These are phyloP conservation scores for Rhizomucor pusillus DNA, from an alignment of 371 early-diverging fungal species.

Conservation along the genomic window DNA sequence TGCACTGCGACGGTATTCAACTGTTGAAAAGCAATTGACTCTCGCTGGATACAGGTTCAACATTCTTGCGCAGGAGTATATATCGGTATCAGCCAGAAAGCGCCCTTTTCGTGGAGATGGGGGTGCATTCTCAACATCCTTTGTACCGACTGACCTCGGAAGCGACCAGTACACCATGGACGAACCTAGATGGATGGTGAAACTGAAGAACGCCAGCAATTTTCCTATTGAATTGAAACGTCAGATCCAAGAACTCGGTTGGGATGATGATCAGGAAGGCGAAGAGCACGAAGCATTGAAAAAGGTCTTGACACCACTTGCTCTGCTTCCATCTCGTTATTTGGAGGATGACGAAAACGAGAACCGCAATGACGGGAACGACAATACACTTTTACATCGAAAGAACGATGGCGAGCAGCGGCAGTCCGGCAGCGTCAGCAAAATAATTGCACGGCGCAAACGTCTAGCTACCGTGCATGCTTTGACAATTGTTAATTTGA, in stretches of 20 bases:
- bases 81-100: constrained; percentile 44
- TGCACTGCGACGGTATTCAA: constrained; percentile 41
- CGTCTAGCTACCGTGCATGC: constrained; percentile 48
- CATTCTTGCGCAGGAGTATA: constrained; percentile 51
- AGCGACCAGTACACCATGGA: constrained; percentile 59
- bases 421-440: constrained; percentile 18
- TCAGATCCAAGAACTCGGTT: constrained; percentile 60
- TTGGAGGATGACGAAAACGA: constrained; percentile 54
- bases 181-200: constrained; percentile 60
- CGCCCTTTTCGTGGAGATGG: constrained; percentile 59
- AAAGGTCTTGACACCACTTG: constrained; percentile 50
- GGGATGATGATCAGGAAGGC: constrained; percentile 58
- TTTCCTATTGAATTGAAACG: constrained; percentile 58
- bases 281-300: constrained; percentile 51
- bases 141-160: constrained; percentile 61
- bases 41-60: constrained; percentile 57
- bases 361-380: constrained; percentile 25
- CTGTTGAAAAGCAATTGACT: constrained; percentile 41
- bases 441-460: constrained; percentile 33
- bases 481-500: constrained; percentile 44
- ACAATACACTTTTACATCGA: background rate
- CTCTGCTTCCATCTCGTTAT: constrained; percentile 53
- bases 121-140: constrained; percentile 53
- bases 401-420: constrained; percentile 11
- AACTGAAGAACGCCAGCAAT: constrained; percentile 54